Percentiles rank a stretch among this genome's conserved stretches.
Evolutionary conservation across 495 filamentous ascomycete species (phyloP).

Genomic region (Aspergillus hancockii): DNA sequence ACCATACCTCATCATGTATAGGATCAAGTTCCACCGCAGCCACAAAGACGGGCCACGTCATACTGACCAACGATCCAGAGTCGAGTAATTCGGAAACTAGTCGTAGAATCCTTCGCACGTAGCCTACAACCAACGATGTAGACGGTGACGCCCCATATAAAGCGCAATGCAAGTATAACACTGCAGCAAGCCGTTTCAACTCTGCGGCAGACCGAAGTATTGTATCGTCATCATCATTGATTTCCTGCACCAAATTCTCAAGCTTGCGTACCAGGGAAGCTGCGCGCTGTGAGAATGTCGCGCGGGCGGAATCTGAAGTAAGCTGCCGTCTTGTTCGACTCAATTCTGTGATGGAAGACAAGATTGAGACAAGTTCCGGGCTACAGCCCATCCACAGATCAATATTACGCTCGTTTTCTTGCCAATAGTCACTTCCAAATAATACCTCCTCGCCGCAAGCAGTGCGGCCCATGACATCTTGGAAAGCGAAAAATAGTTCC

Average conservation of each 20-base stretch:
- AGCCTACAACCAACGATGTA: constrained; percentile 36
- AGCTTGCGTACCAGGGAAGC: constrained; percentile 33
- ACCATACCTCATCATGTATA: constrained; percentile 38
- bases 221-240: constrained; percentile 33
- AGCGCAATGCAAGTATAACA: constrained; percentile 45
- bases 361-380: constrained; percentile 40
- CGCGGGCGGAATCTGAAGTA: constrained; percentile 24
- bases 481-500: constrained; percentile 49
- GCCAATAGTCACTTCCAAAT: constrained; percentile 47
- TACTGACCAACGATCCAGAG: constrained; percentile 29
- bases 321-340: constrained; percentile 36
- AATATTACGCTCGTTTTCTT: constrained; percentile 34
- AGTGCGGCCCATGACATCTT: constrained; percentile 51
- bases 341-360: constrained; percentile 45
- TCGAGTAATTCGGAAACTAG: constrained; percentile 38
- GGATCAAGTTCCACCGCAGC: constrained; percentile 47
- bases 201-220: constrained; percentile 37
- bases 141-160: constrained; percentile 41
- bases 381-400: constrained; percentile 52
- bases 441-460: constrained; percentile 43
- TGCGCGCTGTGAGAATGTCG: constrained; percentile 30
- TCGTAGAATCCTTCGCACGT: constrained; percentile 37
- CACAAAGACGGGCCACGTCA: constrained; percentile 50
- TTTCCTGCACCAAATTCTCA: constrained; percentile 36
- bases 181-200: constrained; percentile 42